phyloP scores from a whole-genome alignment of 345 rosid species.

The Acer campestre region DNA sequence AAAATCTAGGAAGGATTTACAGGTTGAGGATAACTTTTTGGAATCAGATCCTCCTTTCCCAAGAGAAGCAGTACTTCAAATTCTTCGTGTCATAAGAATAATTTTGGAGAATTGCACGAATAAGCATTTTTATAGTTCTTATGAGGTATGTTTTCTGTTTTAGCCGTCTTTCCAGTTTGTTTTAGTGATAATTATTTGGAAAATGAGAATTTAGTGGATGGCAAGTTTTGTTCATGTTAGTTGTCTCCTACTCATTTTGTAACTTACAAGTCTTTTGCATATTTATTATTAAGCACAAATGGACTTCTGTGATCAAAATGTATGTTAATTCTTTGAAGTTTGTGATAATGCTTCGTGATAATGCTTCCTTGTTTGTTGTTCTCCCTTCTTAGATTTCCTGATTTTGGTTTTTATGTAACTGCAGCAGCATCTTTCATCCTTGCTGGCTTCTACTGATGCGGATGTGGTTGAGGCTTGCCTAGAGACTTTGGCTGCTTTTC shows the following conservation, averaged over 20 bases:
- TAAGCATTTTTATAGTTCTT: conserved; percentile 85
- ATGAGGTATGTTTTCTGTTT: conserved; percentile 65
- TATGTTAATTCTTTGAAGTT: neutral
- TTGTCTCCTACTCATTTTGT: neutral
- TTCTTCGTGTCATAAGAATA: conserved; percentile 88
- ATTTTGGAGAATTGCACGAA: conserved; percentile 95
- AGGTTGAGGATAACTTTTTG: conserved; percentile 68
- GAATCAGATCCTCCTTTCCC: conserved; percentile 82
- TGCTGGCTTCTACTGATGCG: conserved; percentile 93
- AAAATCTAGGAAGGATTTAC: conserved; percentile 84
- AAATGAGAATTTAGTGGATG: neutral
- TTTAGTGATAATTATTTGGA: neutral
- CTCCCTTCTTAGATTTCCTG: conserved; percentile 16
- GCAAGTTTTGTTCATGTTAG: neutral
- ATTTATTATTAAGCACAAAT: neutral
- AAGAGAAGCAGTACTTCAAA: conserved; percentile 84
- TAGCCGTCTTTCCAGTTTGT: neutral
- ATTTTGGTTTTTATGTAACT: conserved; percentile 29
- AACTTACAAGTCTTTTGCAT: neutral
- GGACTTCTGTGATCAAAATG: neutral
- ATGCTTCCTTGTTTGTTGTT: neutral
- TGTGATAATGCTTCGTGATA: neutral
- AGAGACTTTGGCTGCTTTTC: conserved; percentile 83
- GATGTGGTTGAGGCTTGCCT: conserved; percentile 93
- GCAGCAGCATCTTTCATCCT: conserved; percentile 95